Evolutionary conservation across 148 eudicot species (phyloP).

Genomic region (Salicornia ramosissima): DNA sequence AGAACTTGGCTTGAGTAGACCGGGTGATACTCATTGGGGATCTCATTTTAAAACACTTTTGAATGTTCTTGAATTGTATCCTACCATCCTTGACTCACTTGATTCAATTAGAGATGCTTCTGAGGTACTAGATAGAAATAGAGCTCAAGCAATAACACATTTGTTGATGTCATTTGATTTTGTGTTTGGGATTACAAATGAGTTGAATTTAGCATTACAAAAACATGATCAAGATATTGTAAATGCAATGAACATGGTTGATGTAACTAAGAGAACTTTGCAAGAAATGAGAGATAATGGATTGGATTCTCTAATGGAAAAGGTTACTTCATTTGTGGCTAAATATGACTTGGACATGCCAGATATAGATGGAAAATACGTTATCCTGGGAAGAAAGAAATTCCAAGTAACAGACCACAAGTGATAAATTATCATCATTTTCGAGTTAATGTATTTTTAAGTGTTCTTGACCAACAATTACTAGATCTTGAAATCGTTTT

Average conservation of each 20-base stretch:
- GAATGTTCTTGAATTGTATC: background rate
- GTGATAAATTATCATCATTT: background rate
- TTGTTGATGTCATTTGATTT: background rate
- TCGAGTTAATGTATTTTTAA: background rate
- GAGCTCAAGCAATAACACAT: background rate
- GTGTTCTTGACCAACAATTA: background rate
- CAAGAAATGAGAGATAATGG: too few relatives aligned
- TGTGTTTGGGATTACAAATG: background rate
- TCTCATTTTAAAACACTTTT: background rate
- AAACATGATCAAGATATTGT: background rate
- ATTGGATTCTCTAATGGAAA: background rate
- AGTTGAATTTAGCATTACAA: background rate
- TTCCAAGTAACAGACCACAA: background rate
- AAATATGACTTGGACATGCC: background rate
- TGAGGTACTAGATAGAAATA: background rate
- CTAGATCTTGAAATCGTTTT: background rate
- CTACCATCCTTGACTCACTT: background rate
- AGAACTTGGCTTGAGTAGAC: too few relatives aligned
- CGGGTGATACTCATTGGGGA: background rate
- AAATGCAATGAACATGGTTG: background rate
- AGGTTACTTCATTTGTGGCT: background rate
- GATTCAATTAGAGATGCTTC: background rate
- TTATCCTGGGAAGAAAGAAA: background rate
- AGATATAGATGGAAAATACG: background rate
- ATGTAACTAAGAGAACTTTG: background rate